These are phyloP conservation scores for Phytopythium chamaehyphon DNA, from an alignment of 352 stramenopile species.

Conservation along the genomic window DNA sequence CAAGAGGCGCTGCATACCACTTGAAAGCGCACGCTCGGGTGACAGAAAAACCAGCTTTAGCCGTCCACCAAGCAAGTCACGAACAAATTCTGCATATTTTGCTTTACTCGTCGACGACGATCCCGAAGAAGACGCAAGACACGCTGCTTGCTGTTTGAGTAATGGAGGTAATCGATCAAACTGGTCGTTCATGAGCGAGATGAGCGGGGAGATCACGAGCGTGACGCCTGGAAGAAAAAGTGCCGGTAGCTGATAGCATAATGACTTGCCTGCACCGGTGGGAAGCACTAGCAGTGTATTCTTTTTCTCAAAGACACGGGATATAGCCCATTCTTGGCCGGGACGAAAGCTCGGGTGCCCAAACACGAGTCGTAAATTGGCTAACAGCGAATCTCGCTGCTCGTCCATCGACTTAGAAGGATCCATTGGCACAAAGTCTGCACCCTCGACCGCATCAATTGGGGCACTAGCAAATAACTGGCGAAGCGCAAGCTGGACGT, in stretches of 20 bases:
- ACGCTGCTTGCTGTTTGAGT: slow-evolving; percentile 51
- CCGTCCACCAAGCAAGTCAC: slow-evolving; percentile 51
- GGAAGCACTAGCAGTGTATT: slow-evolving; percentile 92
- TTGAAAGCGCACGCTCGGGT: slow-evolving; percentile 83
- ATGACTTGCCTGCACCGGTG: slow-evolving; percentile 97
- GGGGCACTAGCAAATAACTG: slow-evolving; percentile 28
- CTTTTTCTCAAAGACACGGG: slow-evolving; percentile 55
- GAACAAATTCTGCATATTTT: slow-evolving; percentile 61
- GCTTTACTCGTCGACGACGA: slow-evolving; percentile 36
- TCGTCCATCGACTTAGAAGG: slow-evolving; percentile 33
- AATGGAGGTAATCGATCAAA: slow-evolving; percentile 73
- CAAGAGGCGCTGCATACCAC: slow-evolving; percentile 74
- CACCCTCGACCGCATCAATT: not conserved
- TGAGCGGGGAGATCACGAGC: slow-evolving; percentile 91
- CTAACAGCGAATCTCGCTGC: slow-evolving; percentile 48
- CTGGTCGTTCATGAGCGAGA: slow-evolving; percentile 94
- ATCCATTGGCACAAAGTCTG: slow-evolving; percentile 52
- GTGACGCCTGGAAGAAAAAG: slow-evolving; percentile 85
- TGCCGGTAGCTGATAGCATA: slow-evolving; percentile 96
- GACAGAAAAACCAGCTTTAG: slow-evolving; percentile 90
- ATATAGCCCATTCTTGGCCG: slow-evolving; percentile 82
- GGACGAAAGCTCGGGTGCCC: slow-evolving; percentile 74
- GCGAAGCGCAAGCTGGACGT: slow-evolving; percentile 55
- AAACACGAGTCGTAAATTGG: slow-evolving; percentile 83
- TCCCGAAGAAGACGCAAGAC: slow-evolving; percentile 38